phyloP scores from a whole-genome alignment of 108 stramenopile genomes.

The Nitzschia sp. region DNA sequence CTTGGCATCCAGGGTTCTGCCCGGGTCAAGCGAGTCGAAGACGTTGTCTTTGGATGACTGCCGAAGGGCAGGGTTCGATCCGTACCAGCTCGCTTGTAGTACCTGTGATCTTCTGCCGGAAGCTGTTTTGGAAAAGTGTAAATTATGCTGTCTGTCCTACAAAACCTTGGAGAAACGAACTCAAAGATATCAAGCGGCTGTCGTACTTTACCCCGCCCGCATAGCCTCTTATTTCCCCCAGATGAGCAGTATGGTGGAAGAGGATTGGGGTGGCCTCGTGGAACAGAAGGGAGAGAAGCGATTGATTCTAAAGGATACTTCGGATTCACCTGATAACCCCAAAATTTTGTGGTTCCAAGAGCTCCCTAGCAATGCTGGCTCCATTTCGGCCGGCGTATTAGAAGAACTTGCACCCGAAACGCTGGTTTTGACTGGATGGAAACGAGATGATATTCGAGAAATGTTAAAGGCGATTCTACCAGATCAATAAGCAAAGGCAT shows the following conservation, averaged over 20 bases:
- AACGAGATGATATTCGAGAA: conserved; percentile 64
- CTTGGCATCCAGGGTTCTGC: neutral
- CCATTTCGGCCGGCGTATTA: conserved; percentile 3
- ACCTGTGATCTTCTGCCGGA: conserved; percentile 31
- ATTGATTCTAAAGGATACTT: conserved; percentile 4
- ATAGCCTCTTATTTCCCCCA: conserved; percentile 6
- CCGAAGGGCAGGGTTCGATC: conserved; percentile 31
- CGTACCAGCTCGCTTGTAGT: conserved; percentile 27
- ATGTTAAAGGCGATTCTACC: conserved; percentile 65
- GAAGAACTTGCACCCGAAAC: conserved; percentile 46
- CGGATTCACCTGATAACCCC: conserved; percentile 3
- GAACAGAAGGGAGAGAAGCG: conserved; percentile 43
- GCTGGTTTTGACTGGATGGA: conserved; percentile 52
- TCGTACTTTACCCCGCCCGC: conserved; percentile 17
- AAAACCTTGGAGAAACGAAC: conserved; percentile 18
- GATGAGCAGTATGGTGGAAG: conserved; percentile 45
- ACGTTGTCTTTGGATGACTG: conserved; percentile 7
- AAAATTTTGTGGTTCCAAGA: conserved; percentile 30
- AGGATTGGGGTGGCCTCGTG: conserved; percentile 41
- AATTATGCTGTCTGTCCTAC: conserved; percentile 34
- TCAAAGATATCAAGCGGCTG: conserved; percentile 25
- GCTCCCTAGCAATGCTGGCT: neutral
- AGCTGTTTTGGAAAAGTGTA: conserved; percentile 12
- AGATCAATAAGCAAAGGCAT: conserved; percentile 16
- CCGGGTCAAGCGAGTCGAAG: neutral